A percentile compares a stretch with the other conserved stretches of the same genome.
phyloP scores from a whole-genome alignment of 2,329 filamentous ascomycete species.

The Gaeumannomyces sp. region DNA sequence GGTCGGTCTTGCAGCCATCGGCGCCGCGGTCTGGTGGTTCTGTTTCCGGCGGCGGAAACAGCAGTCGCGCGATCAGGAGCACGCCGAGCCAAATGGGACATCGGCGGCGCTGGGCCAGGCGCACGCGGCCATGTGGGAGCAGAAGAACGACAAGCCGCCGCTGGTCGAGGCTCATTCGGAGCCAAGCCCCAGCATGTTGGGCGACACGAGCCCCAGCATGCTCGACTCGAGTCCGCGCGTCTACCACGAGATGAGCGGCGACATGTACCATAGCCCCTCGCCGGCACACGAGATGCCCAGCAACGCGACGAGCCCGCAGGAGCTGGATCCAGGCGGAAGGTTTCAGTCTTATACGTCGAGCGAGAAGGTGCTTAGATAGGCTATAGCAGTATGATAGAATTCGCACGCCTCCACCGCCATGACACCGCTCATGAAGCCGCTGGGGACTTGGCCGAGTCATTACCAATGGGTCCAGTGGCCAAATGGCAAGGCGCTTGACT shows the following conservation, averaged over 20 bases:
- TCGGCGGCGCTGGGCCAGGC: not conserved
- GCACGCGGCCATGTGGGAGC: not conserved
- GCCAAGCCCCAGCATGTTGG: not conserved
- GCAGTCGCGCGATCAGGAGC: not conserved
- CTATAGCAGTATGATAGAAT: no score
- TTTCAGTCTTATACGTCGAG: not conserved
- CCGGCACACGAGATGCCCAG: not conserved
- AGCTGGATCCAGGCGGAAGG: not conserved
- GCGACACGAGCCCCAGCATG: no score
- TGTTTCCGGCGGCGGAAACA: not conserved
- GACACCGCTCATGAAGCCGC: no score
- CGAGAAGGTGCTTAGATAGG: no score
- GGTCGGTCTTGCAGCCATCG: not conserved
- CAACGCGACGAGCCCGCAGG: not conserved
- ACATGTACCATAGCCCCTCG: no score
- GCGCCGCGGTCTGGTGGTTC: not conserved
- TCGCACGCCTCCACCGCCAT: no score
- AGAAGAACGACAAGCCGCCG: not conserved
- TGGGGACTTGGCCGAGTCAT: not conserved
- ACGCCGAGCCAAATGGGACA: not conserved
- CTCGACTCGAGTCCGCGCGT: not conserved
- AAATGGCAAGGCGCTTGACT: constrained; percentile 31
- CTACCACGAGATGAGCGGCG: not conserved
- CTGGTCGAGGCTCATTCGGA: not conserved
- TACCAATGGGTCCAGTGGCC: constrained; percentile 17